Evolutionary conservation across 495 filamentous ascomycete genomes (phyloP), one percentile per base, ranked within the genome.

Genomic region (Cladorrhinum samala): DNA sequence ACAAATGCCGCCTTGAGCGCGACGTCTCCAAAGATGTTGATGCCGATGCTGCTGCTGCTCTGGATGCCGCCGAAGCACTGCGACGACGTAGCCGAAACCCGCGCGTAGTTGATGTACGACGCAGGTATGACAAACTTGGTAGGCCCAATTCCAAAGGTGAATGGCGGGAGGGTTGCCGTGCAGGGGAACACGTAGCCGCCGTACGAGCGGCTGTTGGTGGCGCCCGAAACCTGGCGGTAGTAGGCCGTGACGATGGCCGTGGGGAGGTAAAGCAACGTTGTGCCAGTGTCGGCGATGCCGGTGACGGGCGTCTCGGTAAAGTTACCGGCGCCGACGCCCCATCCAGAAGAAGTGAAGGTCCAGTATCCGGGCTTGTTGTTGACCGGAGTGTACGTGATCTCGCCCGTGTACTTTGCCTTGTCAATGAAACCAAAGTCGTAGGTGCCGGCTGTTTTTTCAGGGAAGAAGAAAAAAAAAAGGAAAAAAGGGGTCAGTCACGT

Each of bases 351-450:
- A 11, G 80, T 81, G 70, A 87, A 89, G 30, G 73, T 68, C 88
- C 88, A 93, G 75, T 82, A 91, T 40, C 88, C 87, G 41, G 83
- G 72, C 40, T 70, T 64, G 58, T 61, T 77, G 63, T 80, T 76
- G 43, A 90, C 83, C 16, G 71, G 45, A 8, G 71, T 64, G 67
- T 87, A 91, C 55, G 79, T 74, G 60, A 93, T 76, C 38, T 65
- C 58, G 54, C 85, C 83, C 23, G 75, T 83, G 75, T 85, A 84
- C 58, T 85, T 83, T 59, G 68, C 57, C 18, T 59, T 56, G 72
- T 90, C 83, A 59, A 89, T 81, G 72, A 68, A 87, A 37, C 88
- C 88, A 57, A 91, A 91, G 72, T 88, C 84, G 66, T 89, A 90
- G 52, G 67, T 76, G 16, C 88, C 88, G 17, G 84, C 76, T 42